Conservation (phyloP, 306 rosid species). For the Vigna trinervia region DNA sequence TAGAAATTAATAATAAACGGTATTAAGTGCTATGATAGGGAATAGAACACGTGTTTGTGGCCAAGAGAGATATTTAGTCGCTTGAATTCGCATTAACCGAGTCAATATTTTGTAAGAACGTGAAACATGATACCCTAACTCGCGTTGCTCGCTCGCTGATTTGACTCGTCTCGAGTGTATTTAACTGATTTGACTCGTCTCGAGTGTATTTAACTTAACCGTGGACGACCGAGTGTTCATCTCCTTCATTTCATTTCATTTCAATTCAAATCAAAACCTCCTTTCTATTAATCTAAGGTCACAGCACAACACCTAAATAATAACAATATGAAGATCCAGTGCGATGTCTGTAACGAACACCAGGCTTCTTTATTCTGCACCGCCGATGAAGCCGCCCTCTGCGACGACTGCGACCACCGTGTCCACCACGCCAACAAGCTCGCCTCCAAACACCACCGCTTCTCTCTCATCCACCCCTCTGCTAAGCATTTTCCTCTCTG, state of each 20-base stretch:
- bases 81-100: background rate
- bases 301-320: background rate
- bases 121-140: constrained; percentile 14
- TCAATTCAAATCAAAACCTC: background rate
- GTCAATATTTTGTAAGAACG: background rate
- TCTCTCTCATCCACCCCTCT: constrained; percentile 70
- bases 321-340: constrained; percentile 79
- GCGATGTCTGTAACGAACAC: constrained; percentile 77
- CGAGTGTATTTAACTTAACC: background rate
- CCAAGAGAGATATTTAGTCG: background rate
- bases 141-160: background rate
- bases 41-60: too few species aligned
- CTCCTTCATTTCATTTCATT: background rate
- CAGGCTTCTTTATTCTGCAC: constrained; percentile 85
- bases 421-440: constrained; percentile 95
- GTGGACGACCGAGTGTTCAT: too few species aligned
- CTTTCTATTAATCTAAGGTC: background rate
- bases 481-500: constrained; percentile 60
- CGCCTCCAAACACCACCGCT: constrained; percentile 89
- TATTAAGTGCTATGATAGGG: too few species aligned
- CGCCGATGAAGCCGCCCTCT: constrained; percentile 95
- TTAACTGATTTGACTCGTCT: background rate
- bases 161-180: background rate
- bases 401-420: constrained; percentile 79
- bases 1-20: too few species aligned